A percentile compares a stretch with the other conserved stretches of the same genome.
Conservation (phyloP, 106 monocot genomes). For the Allium fistulosum region DNA sequence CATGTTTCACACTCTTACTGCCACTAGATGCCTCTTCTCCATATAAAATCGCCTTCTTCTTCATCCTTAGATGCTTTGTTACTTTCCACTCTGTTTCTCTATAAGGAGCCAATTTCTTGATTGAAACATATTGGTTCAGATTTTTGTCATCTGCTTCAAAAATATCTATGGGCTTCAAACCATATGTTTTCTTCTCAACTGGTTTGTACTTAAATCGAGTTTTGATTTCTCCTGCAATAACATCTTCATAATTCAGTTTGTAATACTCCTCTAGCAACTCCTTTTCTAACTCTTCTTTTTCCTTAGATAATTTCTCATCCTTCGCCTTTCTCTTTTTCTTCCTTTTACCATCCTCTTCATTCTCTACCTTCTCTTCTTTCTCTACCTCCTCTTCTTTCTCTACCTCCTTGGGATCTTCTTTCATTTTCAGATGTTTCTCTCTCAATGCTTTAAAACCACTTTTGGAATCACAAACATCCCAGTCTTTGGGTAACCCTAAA, state of each 20-base stretch:
- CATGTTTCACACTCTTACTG: conserved; percentile 1
- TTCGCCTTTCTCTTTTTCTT: conserved; percentile 37
- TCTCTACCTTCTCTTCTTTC: conserved; percentile 20
- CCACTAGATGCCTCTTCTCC: conserved; percentile 19
- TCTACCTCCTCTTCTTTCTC: conserved; percentile 11
- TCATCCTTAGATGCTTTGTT: conserved; percentile 64
- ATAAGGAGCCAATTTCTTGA: conserved; percentile 89
- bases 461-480: conserved; percentile 28
- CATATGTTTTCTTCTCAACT: conserved; percentile 58
- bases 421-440: conserved; percentile 22
- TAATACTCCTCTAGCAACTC: conserved; percentile 89
- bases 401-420: conserved; percentile 20
- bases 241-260: conserved; percentile 95
- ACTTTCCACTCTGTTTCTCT: conserved; percentile 82
- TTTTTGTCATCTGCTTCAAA: conserved; percentile 67
- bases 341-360: conserved; percentile 24
- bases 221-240: conserved; percentile 76
- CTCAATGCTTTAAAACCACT: conserved; percentile 42
- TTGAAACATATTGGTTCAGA: conserved; percentile 92
- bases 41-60: conserved; percentile 44
- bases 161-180: conserved; percentile 63
- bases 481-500: conserved; percentile 72
- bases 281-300: conserved; percentile 90
- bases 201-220: conserved; percentile 85
- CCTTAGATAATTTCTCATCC: conserved; percentile 15